Evolutionary conservation across 1,139 yeast species (phyloP).

Genomic region (Kluyveromyces sp.): DNA sequence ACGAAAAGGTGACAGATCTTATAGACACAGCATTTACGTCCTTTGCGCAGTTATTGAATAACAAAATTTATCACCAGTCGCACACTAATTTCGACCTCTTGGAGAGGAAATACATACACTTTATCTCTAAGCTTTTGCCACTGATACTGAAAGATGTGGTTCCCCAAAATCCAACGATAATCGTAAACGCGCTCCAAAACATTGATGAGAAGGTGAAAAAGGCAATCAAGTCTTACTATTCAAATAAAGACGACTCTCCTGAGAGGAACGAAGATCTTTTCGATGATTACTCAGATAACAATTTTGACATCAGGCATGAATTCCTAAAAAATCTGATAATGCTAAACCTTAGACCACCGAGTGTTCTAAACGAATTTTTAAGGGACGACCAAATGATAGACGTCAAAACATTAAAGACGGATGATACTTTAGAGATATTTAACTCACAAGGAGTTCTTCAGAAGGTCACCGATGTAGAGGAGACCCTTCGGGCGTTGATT

Average conservation of each 20-base stretch:
- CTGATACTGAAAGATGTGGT: slow-evolving; percentile 23
- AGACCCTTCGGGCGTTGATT: slow-evolving; percentile 36
- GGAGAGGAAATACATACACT: slow-evolving; percentile 30
- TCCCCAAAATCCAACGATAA: slow-evolving; percentile 21
- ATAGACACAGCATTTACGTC: slow-evolving; percentile 32
- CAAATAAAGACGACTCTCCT: slow-evolving; percentile 28
- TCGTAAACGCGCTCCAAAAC: slow-evolving; percentile 24
- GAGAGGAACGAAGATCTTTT: slow-evolving; percentile 32
- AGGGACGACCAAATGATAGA: slow-evolving; percentile 39
- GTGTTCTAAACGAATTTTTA: slow-evolving; percentile 41
- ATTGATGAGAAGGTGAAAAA: slow-evolving; percentile 31
- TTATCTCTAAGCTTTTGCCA: slow-evolving; percentile 29
- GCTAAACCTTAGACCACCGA: slow-evolving; percentile 36
- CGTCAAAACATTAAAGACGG: slow-evolving; percentile 25
- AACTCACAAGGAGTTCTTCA: slow-evolving; percentile 29
- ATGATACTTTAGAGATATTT: slow-evolving; percentile 25
- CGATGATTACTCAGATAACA: slow-evolving; percentile 41
- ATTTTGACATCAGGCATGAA: slow-evolving; percentile 47
- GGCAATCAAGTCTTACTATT: slow-evolving; percentile 28
- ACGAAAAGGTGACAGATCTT: slow-evolving; percentile 23
- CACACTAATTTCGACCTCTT: slow-evolving; percentile 26
- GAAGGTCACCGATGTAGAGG: slow-evolving; percentile 20
- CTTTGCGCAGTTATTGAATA: slow-evolving; percentile 32
- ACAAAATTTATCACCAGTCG: slow-evolving; percentile 30
- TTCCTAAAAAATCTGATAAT: slow-evolving; percentile 50